phyloP scores from a whole-genome alignment of 345 rosid species.

The Eucalyptus tenuipes region DNA sequence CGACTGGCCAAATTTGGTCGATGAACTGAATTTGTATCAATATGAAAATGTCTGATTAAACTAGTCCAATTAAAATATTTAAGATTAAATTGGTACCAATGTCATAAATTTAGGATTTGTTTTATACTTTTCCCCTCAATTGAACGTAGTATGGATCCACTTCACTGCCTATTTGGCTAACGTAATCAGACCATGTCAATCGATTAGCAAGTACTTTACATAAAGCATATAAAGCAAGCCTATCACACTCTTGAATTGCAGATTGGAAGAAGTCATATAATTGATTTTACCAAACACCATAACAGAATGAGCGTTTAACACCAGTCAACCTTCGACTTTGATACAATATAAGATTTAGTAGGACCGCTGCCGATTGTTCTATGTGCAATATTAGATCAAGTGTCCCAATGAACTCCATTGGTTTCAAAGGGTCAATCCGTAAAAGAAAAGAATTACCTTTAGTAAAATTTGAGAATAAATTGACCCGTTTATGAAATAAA shows the following conservation, averaged over 20 bases:
- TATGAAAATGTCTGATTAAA: no score
- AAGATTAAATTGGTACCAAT: no score
- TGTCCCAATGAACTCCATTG: neutral
- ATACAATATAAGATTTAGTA: neutral
- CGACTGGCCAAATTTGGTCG: no score
- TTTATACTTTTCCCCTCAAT: neutral
- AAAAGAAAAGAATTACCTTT: neutral
- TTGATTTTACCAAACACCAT: neutral
- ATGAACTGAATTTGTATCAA: no score
- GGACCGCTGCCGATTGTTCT: fast-evolving
- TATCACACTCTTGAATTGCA: neutral
- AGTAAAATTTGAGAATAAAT: neutral
- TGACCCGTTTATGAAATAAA: neutral
- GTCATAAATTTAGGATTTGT: no score
- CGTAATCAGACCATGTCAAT: neutral
- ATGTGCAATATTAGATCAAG: neutral
- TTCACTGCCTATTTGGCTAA: neutral
- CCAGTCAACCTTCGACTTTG: neutral
- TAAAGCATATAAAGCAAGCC: neutral
- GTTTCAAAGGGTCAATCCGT: neutral
- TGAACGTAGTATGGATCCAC: neutral
- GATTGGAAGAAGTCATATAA: neutral
- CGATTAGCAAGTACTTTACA: neutral
- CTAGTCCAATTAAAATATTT: no score
- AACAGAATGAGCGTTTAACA: neutral